Conservation (phyloP, 306 rosid species). For the Herpetospermum pedunculosum region DNA sequence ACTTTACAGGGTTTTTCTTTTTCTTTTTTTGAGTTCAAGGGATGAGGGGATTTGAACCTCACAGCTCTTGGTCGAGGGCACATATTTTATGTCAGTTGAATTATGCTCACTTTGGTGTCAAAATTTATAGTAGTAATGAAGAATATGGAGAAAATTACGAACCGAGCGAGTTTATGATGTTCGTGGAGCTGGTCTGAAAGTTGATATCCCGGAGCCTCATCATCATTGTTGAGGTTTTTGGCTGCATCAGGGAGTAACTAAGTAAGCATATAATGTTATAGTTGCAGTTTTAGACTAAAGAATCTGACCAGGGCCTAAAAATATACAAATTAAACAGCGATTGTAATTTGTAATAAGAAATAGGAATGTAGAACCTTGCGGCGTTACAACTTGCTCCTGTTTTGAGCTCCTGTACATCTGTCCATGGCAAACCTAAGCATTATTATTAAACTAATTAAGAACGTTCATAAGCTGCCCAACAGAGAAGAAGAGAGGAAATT, state of each 20-base stretch:
- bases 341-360: not conserved
- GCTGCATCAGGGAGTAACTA: not conserved
- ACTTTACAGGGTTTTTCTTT: too few relatives aligned
- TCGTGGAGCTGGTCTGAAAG: not conserved
- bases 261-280: not conserved
- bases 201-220: not conserved
- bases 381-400: conserved; percentile 40
- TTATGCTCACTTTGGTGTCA: too few relatives aligned
- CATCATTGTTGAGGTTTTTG: not conserved
- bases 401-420: conserved; percentile 93
- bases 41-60: too few relatives aligned
- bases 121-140: too few relatives aligned
- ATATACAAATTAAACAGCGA: not conserved
- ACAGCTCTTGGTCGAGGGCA: too few relatives aligned
- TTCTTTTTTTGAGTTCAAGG: too few relatives aligned
- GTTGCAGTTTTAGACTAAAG: not conserved
- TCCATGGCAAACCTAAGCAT: conserved; percentile 18
- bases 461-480: not conserved
- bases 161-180: not conserved
- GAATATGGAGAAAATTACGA: not conserved
- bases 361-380: conserved; percentile 32
- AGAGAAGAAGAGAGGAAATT: not conserved
- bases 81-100: too few relatives aligned
- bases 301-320: not conserved
- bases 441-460: conserved; percentile 12